Conservation (phyloP, 2,329 filamentous ascomycete species). For the Fusarium newnesense region DNA sequence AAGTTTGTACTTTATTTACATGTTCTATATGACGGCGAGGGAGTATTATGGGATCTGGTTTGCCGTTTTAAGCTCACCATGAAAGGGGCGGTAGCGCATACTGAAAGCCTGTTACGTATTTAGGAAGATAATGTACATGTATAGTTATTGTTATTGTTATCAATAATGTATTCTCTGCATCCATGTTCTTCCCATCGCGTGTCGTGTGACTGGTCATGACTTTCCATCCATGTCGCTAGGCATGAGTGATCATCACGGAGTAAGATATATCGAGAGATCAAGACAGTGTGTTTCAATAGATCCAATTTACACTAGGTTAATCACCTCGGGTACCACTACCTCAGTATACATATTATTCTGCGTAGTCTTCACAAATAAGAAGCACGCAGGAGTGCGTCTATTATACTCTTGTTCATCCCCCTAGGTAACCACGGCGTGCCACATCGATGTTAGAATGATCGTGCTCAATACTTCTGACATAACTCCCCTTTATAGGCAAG, state of each 20-base stretch:
- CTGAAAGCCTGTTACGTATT: constrained; percentile 1
- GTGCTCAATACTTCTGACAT: too few relatives aligned
- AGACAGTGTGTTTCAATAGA: neutral
- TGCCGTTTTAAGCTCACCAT: neutral
- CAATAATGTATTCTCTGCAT: neutral
- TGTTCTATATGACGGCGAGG: constrained; percentile 14
- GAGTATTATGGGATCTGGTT: constrained; percentile 3
- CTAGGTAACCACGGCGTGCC: neutral
- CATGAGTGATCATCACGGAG: neutral
- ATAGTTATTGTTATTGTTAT: neutral
- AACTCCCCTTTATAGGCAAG: rapidly evolving
- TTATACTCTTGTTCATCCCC: neutral
- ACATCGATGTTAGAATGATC: neutral
- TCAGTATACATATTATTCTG: neutral
- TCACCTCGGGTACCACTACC: neutral
- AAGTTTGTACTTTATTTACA: constrained; percentile 4
- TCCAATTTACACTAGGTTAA: neutral
- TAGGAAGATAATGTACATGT: constrained; percentile 4
- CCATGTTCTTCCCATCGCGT: neutral
- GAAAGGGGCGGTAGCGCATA: neutral
- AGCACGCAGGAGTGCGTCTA: neutral
- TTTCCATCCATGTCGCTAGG: neutral
- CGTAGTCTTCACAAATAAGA: neutral
- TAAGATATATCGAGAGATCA: neutral
- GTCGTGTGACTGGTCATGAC: neutral